These are phyloP conservation scores for Orbilia ellipsospora DNA, from an alignment of 2,329 filamentous ascomycete genomes.

Conservation along the genomic window DNA sequence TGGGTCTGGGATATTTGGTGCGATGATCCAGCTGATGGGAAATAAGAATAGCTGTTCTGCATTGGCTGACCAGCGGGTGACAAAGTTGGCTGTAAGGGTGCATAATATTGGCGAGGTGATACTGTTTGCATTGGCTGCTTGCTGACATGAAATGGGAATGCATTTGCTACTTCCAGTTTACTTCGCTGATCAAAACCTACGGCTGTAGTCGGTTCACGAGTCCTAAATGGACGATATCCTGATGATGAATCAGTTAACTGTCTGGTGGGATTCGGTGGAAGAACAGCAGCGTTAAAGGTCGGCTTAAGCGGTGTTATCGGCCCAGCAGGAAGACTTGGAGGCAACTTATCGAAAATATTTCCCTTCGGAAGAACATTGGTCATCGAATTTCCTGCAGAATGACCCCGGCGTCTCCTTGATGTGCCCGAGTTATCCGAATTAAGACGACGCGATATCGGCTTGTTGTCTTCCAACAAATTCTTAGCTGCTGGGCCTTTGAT, in stretches of 20 bases:
- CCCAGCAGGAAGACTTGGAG: not conserved
- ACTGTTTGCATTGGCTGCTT: not conserved
- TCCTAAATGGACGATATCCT: constrained; percentile 1
- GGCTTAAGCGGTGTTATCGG: not conserved
- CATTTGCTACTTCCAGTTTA: not conserved
- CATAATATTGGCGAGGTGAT: constrained; percentile 21
- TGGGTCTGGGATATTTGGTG: not conserved
- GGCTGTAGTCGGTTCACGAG: not conserved
- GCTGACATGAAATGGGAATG: constrained; percentile 8
- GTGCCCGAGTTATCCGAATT: not conserved
- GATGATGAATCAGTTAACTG: constrained; percentile 1
- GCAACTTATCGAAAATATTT: not conserved
- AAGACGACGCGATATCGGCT: not conserved
- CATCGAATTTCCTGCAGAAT: not conserved
- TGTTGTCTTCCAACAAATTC: constrained; percentile 1
- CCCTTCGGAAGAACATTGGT: not conserved
- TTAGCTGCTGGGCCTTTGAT: constrained; percentile 4
- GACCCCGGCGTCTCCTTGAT: constrained; percentile 6
- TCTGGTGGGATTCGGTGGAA: not conserved
- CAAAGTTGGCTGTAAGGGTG: not conserved
- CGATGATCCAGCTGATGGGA: not conserved
- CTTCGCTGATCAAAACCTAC: constrained; percentile 8
- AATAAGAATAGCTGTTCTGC: constrained; percentile 14
- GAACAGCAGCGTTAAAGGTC: not conserved
- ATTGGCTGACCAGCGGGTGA: not conserved